Evolutionary conservation across 805 yeast genomes (phyloP), one percentile per base, ranked within the genome.

Genomic region (Candida pseudoglaebosa): DNA sequence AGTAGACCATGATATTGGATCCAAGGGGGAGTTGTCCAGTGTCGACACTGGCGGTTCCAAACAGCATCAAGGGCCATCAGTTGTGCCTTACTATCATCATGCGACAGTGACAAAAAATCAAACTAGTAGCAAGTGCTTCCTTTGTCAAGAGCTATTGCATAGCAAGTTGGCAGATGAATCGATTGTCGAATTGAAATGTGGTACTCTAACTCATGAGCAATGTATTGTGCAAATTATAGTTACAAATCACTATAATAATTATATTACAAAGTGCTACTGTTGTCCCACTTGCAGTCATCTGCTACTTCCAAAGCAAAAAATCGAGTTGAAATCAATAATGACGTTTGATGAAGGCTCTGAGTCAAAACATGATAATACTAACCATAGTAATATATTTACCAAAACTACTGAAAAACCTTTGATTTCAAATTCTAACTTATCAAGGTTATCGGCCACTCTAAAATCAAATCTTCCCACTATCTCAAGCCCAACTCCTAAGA

Each of bases 131-230:
- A 47, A 43, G 20, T 79, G 78, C 43, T 69, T 70, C 38, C 62
- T 80, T 12, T 81, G 88, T 51, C 70, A 70, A 5, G 79, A 80
- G 36, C 62, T 68, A 2, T 54, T 79, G 4, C 63, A 66, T 13
- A 65, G 70, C 20, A 73, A 71, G 34, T 58, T 73, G 19, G 56
- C 56, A 14, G 62, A 69, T 8, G 81, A 71, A 47, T 65, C 61
- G 32, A 54, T 77, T 2, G 56, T 80, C 10, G 71, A 69, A 40
- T 58, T 80, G 22, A 55, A 54, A 28, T 81, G 88, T 57, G 74
- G 71, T 1, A 84, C 80, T 51, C 55, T 62, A 32, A 62, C 71
- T 28, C 88, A 81, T 52, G 80, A 77, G 37, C 77, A 78, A 39
- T 81, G 88, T 51, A 62, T 79, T 12, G 41, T 13, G 5, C 17